A percentile compares a stretch with the other conserved stretches of the same genome.
Evolutionary conservation across 1,139 yeast species (phyloP).

Genomic region (Diutina ranongensis): DNA sequence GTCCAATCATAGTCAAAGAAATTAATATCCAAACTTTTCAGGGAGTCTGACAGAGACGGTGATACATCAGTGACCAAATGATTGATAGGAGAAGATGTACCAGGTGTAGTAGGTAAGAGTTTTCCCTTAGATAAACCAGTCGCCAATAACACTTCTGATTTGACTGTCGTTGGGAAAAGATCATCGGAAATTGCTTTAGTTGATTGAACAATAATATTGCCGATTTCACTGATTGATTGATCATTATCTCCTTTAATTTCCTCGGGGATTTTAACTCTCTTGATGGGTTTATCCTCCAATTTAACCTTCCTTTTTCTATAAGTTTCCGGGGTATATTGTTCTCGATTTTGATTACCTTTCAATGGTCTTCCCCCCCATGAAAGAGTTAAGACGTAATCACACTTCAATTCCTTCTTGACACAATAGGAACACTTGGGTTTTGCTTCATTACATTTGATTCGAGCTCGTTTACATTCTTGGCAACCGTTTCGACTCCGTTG

Average conservation of each 20-base stretch:
- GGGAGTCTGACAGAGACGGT: conserved; percentile 1
- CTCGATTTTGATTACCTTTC: conserved; percentile 14
- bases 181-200: too few species aligned
- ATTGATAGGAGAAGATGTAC: too few species aligned
- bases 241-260: too few species aligned
- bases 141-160: too few species aligned
- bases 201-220: too few species aligned
- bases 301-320: conserved; percentile 12
- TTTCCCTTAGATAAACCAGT: too few species aligned
- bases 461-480: conserved; percentile 54
- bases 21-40: neutral
- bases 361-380: conserved; percentile 77
- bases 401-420: conserved; percentile 28
- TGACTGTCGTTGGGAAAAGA: too few species aligned
- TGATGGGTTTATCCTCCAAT: neutral
- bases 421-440: conserved; percentile 61
- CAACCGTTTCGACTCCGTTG: conserved; percentile 40
- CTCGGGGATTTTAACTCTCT: too few species aligned
- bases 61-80: neutral
- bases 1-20: neutral
- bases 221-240: too few species aligned
- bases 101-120: too few species aligned
- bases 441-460: conserved; percentile 63
- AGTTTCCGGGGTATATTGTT: conserved; percentile 8
- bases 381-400: conserved; percentile 57